These are phyloP conservation scores for Penicillium ucsense DNA, from an alignment of 495 filamentous ascomycete species.

Conservation along the genomic window DNA sequence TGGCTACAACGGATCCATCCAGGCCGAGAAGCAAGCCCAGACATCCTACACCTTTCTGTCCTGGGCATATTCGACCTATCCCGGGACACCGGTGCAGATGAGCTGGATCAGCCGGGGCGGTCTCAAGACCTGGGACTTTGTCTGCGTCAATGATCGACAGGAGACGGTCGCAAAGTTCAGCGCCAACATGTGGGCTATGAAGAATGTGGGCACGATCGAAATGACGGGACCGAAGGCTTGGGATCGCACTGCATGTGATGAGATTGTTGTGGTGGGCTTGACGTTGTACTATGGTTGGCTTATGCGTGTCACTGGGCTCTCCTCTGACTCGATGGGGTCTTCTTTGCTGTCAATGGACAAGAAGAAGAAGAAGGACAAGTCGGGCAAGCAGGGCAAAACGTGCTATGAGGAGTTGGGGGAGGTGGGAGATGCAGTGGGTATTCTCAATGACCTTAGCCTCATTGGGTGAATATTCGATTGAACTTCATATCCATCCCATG, in stretches of 20 bases:
- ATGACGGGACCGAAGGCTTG: slow-evolving; percentile 8
- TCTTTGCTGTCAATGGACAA: slow-evolving; percentile 4
- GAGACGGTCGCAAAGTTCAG: slow-evolving; percentile 9
- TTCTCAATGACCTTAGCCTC: too few relatives aligned
- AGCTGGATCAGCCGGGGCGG: slow-evolving; percentile 12
- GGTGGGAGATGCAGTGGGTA: neutral
- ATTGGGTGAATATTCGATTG: too few relatives aligned
- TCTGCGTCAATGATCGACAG: slow-evolving; percentile 13
- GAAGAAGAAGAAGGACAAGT: neutral
- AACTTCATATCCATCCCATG: too few relatives aligned
- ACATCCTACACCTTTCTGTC: slow-evolving; percentile 15
- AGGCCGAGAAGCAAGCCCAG: slow-evolving; percentile 10
- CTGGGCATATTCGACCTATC: slow-evolving; percentile 5
- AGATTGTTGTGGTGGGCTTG: slow-evolving; percentile 16
- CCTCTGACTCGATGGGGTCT: slow-evolving; percentile 5
- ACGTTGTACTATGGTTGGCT: slow-evolving; percentile 12
- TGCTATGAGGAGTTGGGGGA: neutral
- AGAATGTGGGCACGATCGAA: slow-evolving; percentile 14
- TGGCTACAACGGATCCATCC: slow-evolving; percentile 7
- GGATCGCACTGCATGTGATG: slow-evolving; percentile 9
- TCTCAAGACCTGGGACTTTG: slow-evolving; percentile 17
- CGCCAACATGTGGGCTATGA: slow-evolving; percentile 13
- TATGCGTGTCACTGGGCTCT: slow-evolving; percentile 3
- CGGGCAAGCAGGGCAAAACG: too few relatives aligned
- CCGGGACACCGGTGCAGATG: slow-evolving; percentile 7